Conservation (phyloP, 2,329 filamentous ascomycete species). For the Fusarium dlaminii region DNA sequence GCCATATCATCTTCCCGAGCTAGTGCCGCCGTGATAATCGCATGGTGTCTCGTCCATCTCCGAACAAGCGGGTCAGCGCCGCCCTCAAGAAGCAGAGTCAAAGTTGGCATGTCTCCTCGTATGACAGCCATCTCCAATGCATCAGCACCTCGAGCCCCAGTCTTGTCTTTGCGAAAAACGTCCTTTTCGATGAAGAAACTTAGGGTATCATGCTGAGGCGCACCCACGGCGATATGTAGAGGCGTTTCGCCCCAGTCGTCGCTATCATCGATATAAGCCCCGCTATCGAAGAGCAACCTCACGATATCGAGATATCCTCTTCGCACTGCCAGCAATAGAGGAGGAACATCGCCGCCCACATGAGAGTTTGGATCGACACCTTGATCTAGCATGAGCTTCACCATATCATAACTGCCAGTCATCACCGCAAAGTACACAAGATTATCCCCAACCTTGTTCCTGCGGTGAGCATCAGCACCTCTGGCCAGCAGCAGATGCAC, state of each 20-base stretch:
- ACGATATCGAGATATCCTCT: neutral
- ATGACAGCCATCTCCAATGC: neutral
- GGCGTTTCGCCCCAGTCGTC: neutral
- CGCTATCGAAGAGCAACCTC: neutral
- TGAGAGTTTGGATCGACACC: neutral
- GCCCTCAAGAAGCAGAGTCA: neutral
- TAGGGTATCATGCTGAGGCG: neutral
- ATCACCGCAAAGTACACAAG: neutral
- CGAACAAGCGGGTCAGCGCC: neutral
- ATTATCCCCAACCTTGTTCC: neutral
- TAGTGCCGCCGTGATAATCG: neutral
- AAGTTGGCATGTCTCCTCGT: neutral
- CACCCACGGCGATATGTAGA: neutral
- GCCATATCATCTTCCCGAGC: neutral
- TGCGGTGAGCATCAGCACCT: neutral
- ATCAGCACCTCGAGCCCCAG: neutral
- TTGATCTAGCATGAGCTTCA: neutral
- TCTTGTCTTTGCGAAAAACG: neutral
- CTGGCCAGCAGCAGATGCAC: neutral
- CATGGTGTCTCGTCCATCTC: neutral
- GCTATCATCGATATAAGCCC: neutral
- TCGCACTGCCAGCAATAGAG: neutral
- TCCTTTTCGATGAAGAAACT: neutral
- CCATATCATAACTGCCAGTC: neutral
- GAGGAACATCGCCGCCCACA: neutral